phyloP scores from a whole-genome alignment of 2,329 filamentous ascomycete genomes.

The Polytolypa hystricis region DNA sequence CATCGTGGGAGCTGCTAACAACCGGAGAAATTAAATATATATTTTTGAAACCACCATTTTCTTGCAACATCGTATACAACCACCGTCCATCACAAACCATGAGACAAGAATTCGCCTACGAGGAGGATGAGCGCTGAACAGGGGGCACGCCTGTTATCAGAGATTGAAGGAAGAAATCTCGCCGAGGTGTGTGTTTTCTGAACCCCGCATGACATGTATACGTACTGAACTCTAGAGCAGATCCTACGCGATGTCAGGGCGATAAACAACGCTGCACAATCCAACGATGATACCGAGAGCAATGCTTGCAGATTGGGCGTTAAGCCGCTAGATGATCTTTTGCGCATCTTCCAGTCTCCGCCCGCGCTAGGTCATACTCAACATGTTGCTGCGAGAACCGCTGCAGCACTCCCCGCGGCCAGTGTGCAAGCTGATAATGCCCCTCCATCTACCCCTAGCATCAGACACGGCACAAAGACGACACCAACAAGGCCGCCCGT shows the following conservation, averaged over 20 bases:
- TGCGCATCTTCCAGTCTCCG: slow-evolving; percentile 26
- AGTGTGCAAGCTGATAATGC: slow-evolving; percentile 3
- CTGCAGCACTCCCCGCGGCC: too few species aligned
- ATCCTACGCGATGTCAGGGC: slow-evolving; percentile 29
- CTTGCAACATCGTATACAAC: too few species aligned
- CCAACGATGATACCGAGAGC: slow-evolving; percentile 11
- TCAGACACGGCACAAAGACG: slow-evolving; percentile 1
- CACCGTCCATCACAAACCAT: too few species aligned
- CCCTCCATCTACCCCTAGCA: neutral
- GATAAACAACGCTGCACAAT: neutral
- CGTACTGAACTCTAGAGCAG: slow-evolving; percentile 18
- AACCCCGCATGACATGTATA: slow-evolving; percentile 6
- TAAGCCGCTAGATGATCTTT: slow-evolving; percentile 35
- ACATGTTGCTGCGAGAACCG: too few species aligned
- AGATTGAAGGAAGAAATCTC: slow-evolving; percentile 39
- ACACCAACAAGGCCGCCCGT: slow-evolving; percentile 25
- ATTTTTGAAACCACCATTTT: too few species aligned
- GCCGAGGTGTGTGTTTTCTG: slow-evolving; percentile 35
- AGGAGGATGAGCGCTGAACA: slow-evolving; percentile 8
- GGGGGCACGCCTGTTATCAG: slow-evolving; percentile 43
- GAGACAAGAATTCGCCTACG: too few species aligned
- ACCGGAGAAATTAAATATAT: too few species aligned
- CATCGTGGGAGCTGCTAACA: too few species aligned
- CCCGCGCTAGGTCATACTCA: slow-evolving; percentile 9
- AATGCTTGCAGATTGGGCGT: slow-evolving; percentile 36